Conservation (phyloP, 192 early-diverging fungal genomes). For the Backusella mclennaniae region DNA sequence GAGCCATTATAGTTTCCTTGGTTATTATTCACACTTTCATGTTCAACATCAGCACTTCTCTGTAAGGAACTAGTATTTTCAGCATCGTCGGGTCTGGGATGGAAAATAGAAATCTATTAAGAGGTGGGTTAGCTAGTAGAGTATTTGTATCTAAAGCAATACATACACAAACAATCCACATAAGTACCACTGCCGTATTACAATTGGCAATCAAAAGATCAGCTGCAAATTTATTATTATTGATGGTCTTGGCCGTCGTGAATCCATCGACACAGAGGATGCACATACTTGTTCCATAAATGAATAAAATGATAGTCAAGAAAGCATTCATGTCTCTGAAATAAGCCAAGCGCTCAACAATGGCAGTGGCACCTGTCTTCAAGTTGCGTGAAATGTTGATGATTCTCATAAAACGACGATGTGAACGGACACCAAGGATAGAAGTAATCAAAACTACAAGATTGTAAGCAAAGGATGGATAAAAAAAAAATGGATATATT, state of each 20-base stretch:
- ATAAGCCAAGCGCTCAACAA: conserved; percentile 26
- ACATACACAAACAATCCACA: conserved; percentile 33
- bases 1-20: background rate
- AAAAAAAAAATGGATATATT: background rate
- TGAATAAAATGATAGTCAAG: conserved; percentile 18
- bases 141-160: background rate
- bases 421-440: conserved; percentile 19
- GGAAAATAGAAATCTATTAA: conserved; percentile 20
- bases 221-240: conserved; percentile 22
- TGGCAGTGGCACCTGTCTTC: background rate
- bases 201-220: conserved; percentile 29
- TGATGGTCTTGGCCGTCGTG: conserved; percentile 11
- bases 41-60: background rate
- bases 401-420: conserved; percentile 17
- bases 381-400: conserved; percentile 7
- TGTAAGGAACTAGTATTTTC: background rate
- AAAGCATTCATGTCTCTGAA: conserved; percentile 36
- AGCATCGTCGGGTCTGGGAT: conserved; percentile 7
- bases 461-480: no score
- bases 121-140: background rate
- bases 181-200: conserved; percentile 21
- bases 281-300: conserved; percentile 22
- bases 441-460: conserved; percentile 20
- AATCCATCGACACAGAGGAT: conserved; percentile 37
- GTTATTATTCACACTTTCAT: background rate